These are phyloP conservation scores for Sporothrix globosa DNA, from an alignment of 2,329 filamentous ascomycete species.

Conservation along the genomic window DNA sequence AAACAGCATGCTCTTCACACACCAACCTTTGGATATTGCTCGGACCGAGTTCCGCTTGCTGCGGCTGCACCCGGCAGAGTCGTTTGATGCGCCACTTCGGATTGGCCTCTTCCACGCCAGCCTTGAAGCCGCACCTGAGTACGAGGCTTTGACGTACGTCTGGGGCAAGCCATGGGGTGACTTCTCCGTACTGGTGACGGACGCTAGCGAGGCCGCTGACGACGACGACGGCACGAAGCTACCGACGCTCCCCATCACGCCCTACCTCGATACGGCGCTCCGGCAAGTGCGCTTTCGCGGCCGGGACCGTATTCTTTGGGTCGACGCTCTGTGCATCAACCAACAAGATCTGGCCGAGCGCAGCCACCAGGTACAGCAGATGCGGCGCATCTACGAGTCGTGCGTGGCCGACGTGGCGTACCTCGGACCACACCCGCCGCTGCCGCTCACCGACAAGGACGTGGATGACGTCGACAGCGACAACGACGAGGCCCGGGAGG, in stretches of 20 bases:
- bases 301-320: conserved; percentile 32
- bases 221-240: background rate
- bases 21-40: conserved; percentile 14
- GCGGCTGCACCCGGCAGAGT: conserved; percentile 28
- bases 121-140: conserved; percentile 26
- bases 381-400: conserved; percentile 34
- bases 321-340: conserved; percentile 37
- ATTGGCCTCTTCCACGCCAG: conserved; percentile 22
- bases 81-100: conserved; percentile 22
- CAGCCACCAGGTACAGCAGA: conserved; percentile 32
- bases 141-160: conserved; percentile 36
- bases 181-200: conserved; percentile 27
- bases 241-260: conserved; percentile 22
- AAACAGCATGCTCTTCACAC: conserved; percentile 7
- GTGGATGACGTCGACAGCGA: conserved; percentile 8
- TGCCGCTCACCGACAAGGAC: background rate
- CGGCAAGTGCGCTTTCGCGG: conserved; percentile 29
- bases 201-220: background rate
- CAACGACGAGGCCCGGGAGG: conserved; percentile 32
- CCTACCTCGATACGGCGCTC: conserved; percentile 33
- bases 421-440: conserved; percentile 29
- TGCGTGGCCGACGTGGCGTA: conserved; percentile 28
- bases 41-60: conserved; percentile 34
- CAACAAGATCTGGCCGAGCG: conserved; percentile 34
- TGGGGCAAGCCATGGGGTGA: conserved; percentile 31